Base-by-base conservation (phyloP, 2,329 filamentous ascomycete genomes). In the Ophiostoma sp. region DNA sequence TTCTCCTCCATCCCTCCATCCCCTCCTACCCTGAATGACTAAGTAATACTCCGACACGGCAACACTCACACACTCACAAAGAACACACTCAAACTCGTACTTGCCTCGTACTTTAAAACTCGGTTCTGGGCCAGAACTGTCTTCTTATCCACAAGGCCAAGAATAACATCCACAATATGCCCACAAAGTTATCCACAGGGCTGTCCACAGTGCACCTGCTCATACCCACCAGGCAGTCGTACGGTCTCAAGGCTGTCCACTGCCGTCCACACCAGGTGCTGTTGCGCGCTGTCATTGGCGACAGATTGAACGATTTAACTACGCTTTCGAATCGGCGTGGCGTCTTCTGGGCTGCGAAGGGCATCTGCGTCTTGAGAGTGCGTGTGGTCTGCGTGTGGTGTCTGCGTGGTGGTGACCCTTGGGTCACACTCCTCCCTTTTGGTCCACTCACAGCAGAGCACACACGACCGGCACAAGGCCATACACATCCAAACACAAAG, bases 321-420 rank as follows among this genome's bases (percentile, higher is more conserved):
- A 69, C 72, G 72, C 69, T 71, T 69, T 74, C 72, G 72, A 69
- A 74, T 74, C 72, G 59, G 61, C 72, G 68, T 55, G 59, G 45
- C 45, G 59, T 22, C 42, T 52, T 52, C 33, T 64, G 59, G 31
- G 33, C 33, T 9, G 36, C 9, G 22, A 48, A 33, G 52, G 48
- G 45, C 50, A 50, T n/a, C n/a, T 15, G 11, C 17, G 19, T n/a
- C n/a, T 19, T 4, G 33, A 61, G 61, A n/a, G 61, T 42, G 48
- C 25, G 36, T 69, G 66, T 52, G 45, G 45, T 28, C n/a, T 28
- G 39, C 31, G 17, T 33, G 57, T n/a, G n/a, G n/a, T n/a, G n/a
- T n/a, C n/a, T n/a, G n/a, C n/a, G n/a, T n/a, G n/a, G n/a, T n/a
- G 59, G 25, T 28, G 55, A 33, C 22, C 61, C 36, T 55, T 19